A percentile compares a stretch with the other conserved stretches of the same genome.
phyloP scores from a whole-genome alignment of 352 stramenopile species.

The Phytopythium mirpurense region DNA sequence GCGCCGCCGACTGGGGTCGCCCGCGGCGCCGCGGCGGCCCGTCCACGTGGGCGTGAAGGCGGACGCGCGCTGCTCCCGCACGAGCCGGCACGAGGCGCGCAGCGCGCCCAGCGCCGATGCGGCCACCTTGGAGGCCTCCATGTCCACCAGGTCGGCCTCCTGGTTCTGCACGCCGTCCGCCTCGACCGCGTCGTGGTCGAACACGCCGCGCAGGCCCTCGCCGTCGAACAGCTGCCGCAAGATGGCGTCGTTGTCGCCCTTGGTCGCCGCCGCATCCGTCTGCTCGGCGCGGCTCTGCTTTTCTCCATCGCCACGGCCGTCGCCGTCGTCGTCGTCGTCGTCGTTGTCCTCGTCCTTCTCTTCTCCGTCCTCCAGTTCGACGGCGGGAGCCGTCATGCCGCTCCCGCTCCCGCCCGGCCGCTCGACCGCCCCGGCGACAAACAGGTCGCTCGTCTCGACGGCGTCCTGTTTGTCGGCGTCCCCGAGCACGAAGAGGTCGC shows the following conservation, averaged over 20 bases:
- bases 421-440: constrained; percentile 81
- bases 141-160: constrained; percentile 89
- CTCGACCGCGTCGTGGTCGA: constrained; percentile 94
- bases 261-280: neutral
- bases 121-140: constrained; percentile 89
- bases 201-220: constrained; percentile 90
- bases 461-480: constrained; percentile 51
- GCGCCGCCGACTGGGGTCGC: constrained; percentile 51
- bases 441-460: constrained; percentile 92
- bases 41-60: constrained; percentile 78
- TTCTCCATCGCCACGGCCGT: too few relatives aligned
- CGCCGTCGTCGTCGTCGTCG: neutral
- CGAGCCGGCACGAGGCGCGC: constrained; percentile 66
- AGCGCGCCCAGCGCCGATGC: constrained; percentile 79
- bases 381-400: neutral
- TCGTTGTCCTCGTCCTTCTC: constrained; percentile 10
- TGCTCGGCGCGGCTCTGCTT: too few relatives aligned
- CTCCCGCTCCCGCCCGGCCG: constrained; percentile 28
- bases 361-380: constrained; percentile 25
- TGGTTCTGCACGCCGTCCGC: constrained; percentile 81
- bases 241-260: constrained; percentile 80
- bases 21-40: constrained; percentile 58
- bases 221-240: constrained; percentile 90
- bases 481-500: constrained; percentile 94
- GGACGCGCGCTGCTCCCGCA: constrained; percentile 57